A percentile compares a stretch with the other conserved stretches of the same genome.
Conservation (phyloP, 805 yeast species). For the Clavispora phyllophila region DNA sequence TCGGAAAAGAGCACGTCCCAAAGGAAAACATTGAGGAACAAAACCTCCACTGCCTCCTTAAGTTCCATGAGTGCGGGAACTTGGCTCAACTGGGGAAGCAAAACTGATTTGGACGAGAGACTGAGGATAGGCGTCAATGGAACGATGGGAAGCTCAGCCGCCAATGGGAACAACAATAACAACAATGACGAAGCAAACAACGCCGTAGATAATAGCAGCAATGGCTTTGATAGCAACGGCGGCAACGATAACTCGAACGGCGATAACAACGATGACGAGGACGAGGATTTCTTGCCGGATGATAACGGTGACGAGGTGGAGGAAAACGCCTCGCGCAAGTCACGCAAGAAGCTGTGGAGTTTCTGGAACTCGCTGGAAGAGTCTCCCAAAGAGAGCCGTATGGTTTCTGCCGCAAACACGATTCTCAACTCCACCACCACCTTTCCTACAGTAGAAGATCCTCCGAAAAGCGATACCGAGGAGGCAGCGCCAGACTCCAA, state of each 20-base stretch:
- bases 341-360: slow-evolving; percentile 29
- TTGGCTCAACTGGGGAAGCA: slow-evolving; percentile 24
- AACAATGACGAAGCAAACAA: background rate
- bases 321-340: slow-evolving; percentile 20
- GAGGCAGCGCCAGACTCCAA: slow-evolving; percentile 7
- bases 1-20: background rate
- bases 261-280: slow-evolving; percentile 12
- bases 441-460: slow-evolving; percentile 17
- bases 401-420: slow-evolving; percentile 19
- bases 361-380: slow-evolving; percentile 27
- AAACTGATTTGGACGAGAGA: slow-evolving; percentile 2
- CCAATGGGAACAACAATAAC: background rate
- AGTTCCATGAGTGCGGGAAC: slow-evolving; percentile 21
- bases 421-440: slow-evolving; percentile 30
- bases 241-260: background rate
- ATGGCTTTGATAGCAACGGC: background rate
- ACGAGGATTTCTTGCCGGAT: slow-evolving; percentile 19
- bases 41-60: slow-evolving; percentile 21
- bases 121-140: too few species aligned
- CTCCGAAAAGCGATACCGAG: slow-evolving; percentile 7
- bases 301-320: slow-evolving; percentile 30
- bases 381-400: background rate
- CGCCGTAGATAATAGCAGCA: too few species aligned
- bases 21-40: slow-evolving; percentile 7
- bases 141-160: background rate